A percentile compares a stretch with the other conserved stretches of the same genome.
These are phyloP conservation scores for Senna siamea DNA, from an alignment of 306 rosid species.

Conservation along the genomic window DNA sequence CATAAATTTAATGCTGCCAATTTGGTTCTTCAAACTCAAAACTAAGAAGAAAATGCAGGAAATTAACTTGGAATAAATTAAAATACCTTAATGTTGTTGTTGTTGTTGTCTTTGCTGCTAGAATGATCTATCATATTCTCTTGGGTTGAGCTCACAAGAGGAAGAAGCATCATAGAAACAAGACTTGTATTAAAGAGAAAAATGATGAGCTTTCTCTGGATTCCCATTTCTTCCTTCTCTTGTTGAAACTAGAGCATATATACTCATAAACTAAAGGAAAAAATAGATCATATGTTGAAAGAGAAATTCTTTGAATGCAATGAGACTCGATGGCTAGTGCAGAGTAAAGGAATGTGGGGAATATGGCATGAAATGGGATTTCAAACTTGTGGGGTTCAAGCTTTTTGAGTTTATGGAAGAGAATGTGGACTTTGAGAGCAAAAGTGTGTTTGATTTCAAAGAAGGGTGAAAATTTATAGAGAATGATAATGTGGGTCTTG, in stretches of 20 bases:
- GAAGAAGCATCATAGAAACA: conserved; percentile 47
- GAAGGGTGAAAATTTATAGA: conserved; percentile 18
- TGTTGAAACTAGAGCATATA: not conserved
- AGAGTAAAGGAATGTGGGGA: conserved; percentile 41
- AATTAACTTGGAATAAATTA: too few species aligned
- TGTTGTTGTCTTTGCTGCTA: conserved; percentile 35
- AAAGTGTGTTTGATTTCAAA: conserved; percentile 44
- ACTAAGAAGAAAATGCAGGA: not conserved
- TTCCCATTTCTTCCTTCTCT: conserved; percentile 43
- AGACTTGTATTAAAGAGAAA: conserved; percentile 46
- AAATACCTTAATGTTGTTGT: conserved; percentile 50
- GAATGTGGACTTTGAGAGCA: conserved; percentile 50
- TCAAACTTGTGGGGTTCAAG: conserved; percentile 61
- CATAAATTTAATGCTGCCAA: too few species aligned
- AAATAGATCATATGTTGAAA: not conserved
- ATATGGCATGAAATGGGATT: conserved; percentile 38
- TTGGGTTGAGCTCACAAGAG: conserved; percentile 48
- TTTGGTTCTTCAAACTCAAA: too few species aligned
- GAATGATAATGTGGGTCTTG: conserved; percentile 33
- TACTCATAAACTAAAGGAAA: too few species aligned
- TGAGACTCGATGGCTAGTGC: conserved; percentile 50
- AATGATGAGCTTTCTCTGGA: conserved; percentile 44
- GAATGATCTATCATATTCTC: conserved; percentile 48
- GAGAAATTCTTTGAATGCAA: conserved; percentile 34
- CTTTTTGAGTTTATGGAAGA: conserved; percentile 37